Percentiles rank a stretch among this genome's conserved stretches.
These are phyloP conservation scores for Metrosideros polymorpha DNA, from an alignment of 441 rosid species.

Conservation along the genomic window DNA sequence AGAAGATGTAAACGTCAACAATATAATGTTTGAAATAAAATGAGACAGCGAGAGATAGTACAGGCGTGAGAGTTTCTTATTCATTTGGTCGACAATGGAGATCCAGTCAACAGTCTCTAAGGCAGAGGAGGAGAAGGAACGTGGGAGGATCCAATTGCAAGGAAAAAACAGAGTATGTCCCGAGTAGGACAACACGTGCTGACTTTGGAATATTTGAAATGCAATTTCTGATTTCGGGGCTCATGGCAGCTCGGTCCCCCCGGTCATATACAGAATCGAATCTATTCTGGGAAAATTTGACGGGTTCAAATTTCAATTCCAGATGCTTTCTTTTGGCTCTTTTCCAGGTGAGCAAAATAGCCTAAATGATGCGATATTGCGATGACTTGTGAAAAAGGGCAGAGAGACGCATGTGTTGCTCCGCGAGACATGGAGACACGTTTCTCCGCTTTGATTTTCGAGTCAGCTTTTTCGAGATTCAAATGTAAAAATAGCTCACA, in stretches of 20 bases:
- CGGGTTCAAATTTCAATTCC: neutral
- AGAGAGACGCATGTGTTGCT: neutral
- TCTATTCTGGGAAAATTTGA: neutral
- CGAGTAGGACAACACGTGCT: neutral
- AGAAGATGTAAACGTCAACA: neutral
- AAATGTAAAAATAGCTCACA: too few species aligned
- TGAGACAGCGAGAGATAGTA: neutral
- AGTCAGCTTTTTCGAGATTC: neutral
- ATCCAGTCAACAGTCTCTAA: neutral
- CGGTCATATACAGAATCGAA: neutral
- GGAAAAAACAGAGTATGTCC: neutral
- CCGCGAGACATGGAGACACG: neutral
- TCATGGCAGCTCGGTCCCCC: too few species aligned
- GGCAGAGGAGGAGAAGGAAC: neutral
- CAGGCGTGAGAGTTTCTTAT: rapidly evolving
- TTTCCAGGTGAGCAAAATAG: neutral
- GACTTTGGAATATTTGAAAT: neutral
- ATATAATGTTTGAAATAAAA: neutral
- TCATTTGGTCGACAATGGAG: neutral
- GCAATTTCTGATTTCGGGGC: too few species aligned
- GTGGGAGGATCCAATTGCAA: neutral
- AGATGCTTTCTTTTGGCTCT: neutral
- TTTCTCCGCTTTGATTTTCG: neutral
- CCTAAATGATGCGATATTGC: neutral
- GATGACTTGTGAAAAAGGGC: neutral